Conservation (phyloP, 2,329 filamentous ascomycete species). For the Ophiostoma sp. region DNA sequence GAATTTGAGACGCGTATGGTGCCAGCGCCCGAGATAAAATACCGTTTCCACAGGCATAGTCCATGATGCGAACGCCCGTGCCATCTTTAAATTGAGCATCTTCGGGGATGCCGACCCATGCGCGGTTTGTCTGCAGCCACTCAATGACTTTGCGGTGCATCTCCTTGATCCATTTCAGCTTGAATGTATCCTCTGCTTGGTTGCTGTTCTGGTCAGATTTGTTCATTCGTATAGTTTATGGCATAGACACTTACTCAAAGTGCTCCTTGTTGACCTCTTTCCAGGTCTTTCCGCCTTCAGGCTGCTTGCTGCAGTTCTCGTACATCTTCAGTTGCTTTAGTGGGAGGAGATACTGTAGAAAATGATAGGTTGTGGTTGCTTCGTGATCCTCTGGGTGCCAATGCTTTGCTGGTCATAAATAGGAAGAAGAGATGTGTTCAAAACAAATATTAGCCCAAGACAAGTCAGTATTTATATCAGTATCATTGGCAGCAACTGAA, state of each 20-base stretch:
- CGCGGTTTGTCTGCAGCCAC: slow-evolving; percentile 20
- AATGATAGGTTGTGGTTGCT: background rate
- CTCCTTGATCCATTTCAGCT: slow-evolving; percentile 21
- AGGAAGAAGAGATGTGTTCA: background rate
- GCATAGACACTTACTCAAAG: slow-evolving; percentile 18
- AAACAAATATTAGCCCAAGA: too few species aligned
- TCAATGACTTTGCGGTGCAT: slow-evolving; percentile 20
- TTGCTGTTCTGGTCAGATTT: background rate
- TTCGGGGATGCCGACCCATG: slow-evolving; percentile 24
- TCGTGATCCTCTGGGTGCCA: background rate
- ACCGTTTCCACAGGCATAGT: slow-evolving; percentile 29
- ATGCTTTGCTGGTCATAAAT: background rate
- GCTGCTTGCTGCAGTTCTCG: background rate
- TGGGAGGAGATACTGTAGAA: background rate
- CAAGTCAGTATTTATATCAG: too few species aligned
- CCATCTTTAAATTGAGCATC: background rate
- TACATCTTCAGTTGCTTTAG: background rate
- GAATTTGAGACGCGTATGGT: slow-evolving; percentile 22
- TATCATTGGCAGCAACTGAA: too few species aligned
- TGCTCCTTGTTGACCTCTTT: slow-evolving; percentile 26
- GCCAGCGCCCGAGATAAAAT: slow-evolving; percentile 21
- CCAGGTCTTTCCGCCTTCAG: slow-evolving; percentile 21
- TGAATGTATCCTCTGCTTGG: slow-evolving; percentile 17
- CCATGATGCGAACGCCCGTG: slow-evolving; percentile 24
- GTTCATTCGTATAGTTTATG: background rate